A percentile compares a stretch with the other conserved stretches of the same genome.
Conservation (phyloP, 768 basidiomycete genomes). For the Boletus reticuloceps region DNA sequence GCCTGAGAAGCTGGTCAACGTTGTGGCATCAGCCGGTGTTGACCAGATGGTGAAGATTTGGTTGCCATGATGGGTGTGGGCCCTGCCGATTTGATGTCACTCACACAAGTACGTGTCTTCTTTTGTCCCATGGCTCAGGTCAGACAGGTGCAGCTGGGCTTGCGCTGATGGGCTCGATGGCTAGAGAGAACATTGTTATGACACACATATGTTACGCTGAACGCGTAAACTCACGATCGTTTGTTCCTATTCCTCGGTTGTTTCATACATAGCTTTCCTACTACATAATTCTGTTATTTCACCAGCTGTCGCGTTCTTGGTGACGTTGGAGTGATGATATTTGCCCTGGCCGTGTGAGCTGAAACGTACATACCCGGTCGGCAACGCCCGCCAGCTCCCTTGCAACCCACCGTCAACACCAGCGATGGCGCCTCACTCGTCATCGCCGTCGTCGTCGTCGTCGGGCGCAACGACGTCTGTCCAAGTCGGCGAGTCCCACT, state of each 20-base stretch:
- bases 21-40: constrained; percentile 65
- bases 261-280: constrained; percentile 23
- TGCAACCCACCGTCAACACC: constrained; percentile 26
- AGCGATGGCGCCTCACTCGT: constrained; percentile 70
- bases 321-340: background rate
- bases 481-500: constrained; percentile 79
- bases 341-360: constrained; percentile 23
- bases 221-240: constrained; percentile 31
- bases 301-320: background rate
- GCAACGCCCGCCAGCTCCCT: constrained; percentile 30
- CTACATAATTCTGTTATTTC: constrained; percentile 31
- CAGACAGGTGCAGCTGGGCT: constrained; percentile 2
- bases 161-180: constrained; percentile 6
- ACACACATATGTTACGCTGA: constrained; percentile 12
- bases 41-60: constrained; percentile 68
- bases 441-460: constrained; percentile 60
- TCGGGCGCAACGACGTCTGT: constrained; percentile 74
- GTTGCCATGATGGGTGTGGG: constrained; percentile 44
- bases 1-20: constrained; percentile 61
- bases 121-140: constrained; percentile 17
- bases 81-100: constrained; percentile 1
- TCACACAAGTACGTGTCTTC: constrained; percentile 8
- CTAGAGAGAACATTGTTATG: constrained; percentile 23
- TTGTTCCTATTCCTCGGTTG: constrained; percentile 14
- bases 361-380: constrained; percentile 17